Evolutionary conservation across 768 basidiomycete genomes (phyloP).

Genomic region (Peribolospora baueri): DNA sequence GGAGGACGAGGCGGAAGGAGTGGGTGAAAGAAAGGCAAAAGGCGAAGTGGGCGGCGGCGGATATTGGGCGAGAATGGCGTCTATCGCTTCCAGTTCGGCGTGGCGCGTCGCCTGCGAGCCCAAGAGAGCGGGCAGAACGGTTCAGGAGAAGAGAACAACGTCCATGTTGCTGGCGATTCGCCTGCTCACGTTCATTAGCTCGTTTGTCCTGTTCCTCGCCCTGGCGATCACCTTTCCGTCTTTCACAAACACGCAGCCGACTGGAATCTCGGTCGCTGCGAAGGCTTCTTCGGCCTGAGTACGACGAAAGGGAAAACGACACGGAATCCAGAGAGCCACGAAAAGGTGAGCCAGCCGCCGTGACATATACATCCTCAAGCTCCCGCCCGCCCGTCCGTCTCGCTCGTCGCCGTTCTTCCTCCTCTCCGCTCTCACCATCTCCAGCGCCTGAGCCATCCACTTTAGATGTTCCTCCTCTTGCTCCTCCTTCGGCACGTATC

Average conservation of each 20-base stretch:
- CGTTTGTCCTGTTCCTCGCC: slow-evolving; percentile 82
- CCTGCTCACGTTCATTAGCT: slow-evolving; percentile 54
- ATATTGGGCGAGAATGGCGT: background rate
- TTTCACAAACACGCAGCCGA: slow-evolving; percentile 84
- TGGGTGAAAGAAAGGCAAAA: background rate
- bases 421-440: slow-evolving; percentile 33
- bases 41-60: too few species aligned
- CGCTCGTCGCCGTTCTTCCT: background rate
- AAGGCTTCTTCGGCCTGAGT: slow-evolving; percentile 42
- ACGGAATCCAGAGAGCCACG: background rate
- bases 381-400: background rate
- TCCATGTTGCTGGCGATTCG: background rate
- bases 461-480: slow-evolving; percentile 21
- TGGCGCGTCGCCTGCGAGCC: too few species aligned
- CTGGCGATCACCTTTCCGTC: slow-evolving; percentile 49
- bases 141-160: background rate
- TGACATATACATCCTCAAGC: background rate
- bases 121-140: too few species aligned
- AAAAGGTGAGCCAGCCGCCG: background rate
- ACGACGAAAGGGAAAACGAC: background rate
- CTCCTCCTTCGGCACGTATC: slow-evolving; percentile 19
- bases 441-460: slow-evolving; percentile 67
- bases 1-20: background rate
- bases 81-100: background rate
- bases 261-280: slow-evolving; percentile 65